Percentiles rank a stretch among this genome's conserved stretches.
Evolutionary conservation across 2,329 filamentous ascomycete genomes (phyloP).

Genomic region (Botrytis fabae): DNA sequence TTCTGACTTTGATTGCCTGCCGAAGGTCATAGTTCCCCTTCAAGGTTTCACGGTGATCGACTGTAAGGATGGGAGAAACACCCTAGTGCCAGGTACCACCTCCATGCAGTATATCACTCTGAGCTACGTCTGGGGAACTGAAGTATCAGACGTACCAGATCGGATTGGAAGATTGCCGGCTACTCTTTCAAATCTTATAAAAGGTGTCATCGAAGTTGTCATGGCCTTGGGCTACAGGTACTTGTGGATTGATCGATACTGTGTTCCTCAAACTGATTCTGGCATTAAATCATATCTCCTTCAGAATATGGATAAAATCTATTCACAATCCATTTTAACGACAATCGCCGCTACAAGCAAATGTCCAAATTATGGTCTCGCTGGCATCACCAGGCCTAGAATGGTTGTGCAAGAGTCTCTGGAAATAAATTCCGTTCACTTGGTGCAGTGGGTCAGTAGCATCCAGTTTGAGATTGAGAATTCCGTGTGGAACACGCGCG

Average conservation of each 20-base stretch:
- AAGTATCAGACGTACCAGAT: background rate
- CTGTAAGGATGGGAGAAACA: background rate
- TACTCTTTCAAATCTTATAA: background rate
- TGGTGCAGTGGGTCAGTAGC: background rate
- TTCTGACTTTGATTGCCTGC: background rate
- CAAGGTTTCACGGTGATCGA: background rate
- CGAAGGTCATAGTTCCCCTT: background rate
- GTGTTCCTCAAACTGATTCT: background rate
- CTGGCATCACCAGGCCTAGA: background rate
- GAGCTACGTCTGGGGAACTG: background rate
- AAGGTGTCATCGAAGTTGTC: background rate
- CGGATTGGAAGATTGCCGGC: background rate
- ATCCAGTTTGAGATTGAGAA: rapidly evolving
- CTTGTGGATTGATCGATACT: background rate
- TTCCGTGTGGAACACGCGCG: background rate
- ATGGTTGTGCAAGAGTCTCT: rapidly evolving
- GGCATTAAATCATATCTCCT: background rate
- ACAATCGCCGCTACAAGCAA: background rate
- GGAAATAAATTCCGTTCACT: background rate
- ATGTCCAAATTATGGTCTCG: background rate
- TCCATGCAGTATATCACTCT: background rate
- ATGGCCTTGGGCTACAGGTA: background rate
- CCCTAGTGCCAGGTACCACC: background rate
- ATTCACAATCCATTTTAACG: background rate
- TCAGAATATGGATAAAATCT: background rate